Conservation (phyloP, 257 asterid genomes). For the Solanum clarkiae region DNA sequence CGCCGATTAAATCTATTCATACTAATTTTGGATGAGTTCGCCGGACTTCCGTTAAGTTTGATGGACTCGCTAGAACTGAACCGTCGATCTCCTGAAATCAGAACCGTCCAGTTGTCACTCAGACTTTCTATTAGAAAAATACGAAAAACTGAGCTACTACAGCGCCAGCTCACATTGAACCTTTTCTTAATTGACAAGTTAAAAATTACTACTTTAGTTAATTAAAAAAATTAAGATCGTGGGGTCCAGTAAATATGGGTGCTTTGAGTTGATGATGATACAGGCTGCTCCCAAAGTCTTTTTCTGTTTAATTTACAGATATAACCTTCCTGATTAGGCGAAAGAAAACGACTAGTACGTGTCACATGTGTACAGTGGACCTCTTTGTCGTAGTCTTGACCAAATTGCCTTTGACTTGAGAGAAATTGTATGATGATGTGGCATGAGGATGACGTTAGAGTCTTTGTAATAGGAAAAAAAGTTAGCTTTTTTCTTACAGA, state of each 20-base stretch:
- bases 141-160: not conserved
- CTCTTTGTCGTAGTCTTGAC: not conserved
- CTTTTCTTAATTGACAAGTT: not conserved
- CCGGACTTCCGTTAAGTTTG: not conserved
- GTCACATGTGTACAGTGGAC: not conserved
- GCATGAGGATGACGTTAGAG: not conserved
- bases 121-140: not conserved
- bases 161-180: not conserved
- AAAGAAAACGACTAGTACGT: not conserved
- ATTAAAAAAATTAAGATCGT: not conserved
- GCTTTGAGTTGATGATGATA: not conserved
- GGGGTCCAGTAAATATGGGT: not conserved
- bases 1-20: slow-evolving; percentile 4
- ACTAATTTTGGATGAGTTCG: not conserved
- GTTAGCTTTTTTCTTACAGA: too few relatives aligned
- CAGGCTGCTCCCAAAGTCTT: not conserved
- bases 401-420: not conserved
- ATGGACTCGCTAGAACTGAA: not conserved
- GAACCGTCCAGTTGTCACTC: not conserved
- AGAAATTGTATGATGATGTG: not conserved
- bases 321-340: not conserved
- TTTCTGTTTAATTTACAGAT: not conserved
- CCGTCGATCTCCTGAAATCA: not conserved
- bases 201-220: not conserved
- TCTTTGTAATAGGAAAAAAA: not conserved